These are phyloP conservation scores for Tolypocladium cylindrosporum DNA, from an alignment of 2,329 filamentous ascomycete genomes.

Conservation along the genomic window DNA sequence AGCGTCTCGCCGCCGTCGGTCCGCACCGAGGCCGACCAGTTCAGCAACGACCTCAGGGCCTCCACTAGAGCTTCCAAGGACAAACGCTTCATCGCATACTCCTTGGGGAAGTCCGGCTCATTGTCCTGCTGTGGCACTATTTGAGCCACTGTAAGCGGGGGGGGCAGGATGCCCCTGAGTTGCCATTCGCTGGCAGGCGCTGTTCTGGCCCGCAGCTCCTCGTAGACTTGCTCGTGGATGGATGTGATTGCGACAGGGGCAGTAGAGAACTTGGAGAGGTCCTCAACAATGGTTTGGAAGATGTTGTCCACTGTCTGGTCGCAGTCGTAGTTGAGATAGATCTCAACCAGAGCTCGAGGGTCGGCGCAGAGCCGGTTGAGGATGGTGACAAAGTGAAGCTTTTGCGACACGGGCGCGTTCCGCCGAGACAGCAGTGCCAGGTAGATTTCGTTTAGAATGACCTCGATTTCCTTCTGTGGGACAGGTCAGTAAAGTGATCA, in stretches of 20 bases:
- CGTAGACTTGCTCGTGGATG: conserved; percentile 74
- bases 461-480: conserved; percentile 82
- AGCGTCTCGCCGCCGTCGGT: conserved; percentile 37
- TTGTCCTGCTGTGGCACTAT: conserved; percentile 50
- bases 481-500: conserved; percentile 13
- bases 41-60: conserved; percentile 78
- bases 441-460: conserved; percentile 97
- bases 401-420: conserved; percentile 80
- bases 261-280: conserved; percentile 79
- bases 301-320: conserved; percentile 94
- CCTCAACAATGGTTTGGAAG: conserved; percentile 90
- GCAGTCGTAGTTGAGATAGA: conserved; percentile 97
- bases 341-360: conserved; percentile 80
- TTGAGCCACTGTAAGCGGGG: conserved; percentile 71
- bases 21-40: conserved; percentile 66
- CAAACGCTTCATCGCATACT: conserved; percentile 85
- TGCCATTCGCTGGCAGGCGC: conserved; percentile 69
- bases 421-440: conserved; percentile 81
- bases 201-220: conserved; percentile 61
- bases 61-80: conserved; percentile 84
- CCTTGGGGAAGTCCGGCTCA: conserved; percentile 69
- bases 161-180: conserved; percentile 72
- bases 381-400: conserved; percentile 81
- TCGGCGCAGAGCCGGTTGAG: conserved; percentile 78
- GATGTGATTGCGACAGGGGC: conserved; percentile 65